Evolutionary conservation across 2,329 filamentous ascomycete species (phyloP).

Genomic region (Diaporthe longicolla): DNA sequence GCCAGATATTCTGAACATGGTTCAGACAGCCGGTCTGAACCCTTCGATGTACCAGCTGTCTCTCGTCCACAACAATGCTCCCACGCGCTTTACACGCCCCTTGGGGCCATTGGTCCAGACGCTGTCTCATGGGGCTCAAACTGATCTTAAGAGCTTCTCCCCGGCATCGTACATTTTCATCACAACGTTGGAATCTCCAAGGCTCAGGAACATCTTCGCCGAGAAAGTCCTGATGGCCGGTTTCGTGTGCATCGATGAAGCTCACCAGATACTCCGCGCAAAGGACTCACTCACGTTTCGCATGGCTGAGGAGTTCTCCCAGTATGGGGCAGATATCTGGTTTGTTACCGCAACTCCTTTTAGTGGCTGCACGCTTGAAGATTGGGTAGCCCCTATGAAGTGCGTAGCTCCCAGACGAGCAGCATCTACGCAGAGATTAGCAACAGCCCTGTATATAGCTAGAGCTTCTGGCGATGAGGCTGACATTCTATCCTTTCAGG

Average conservation of each 20-base stretch:
- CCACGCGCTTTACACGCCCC: slow-evolving; percentile 12
- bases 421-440: background rate
- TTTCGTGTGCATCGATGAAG: background rate
- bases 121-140: background rate
- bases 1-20: slow-evolving; percentile 12
- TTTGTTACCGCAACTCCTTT: background rate
- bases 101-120: background rate
- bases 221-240: background rate
- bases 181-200: background rate
- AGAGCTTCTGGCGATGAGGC: background rate
- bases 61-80: slow-evolving; percentile 26
- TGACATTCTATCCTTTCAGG: background rate
- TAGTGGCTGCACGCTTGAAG: background rate
- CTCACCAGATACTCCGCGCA: background rate
- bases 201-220: background rate
- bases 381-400: background rate
- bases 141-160: background rate
- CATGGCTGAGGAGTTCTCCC: background rate
- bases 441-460: background rate
- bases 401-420: slow-evolving; percentile 3
- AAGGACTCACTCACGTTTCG: background rate
- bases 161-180: slow-evolving; percentile 22
- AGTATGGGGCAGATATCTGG: background rate
- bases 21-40: slow-evolving; percentile 4
- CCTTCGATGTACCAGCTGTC: slow-evolving; percentile 10